Percentiles rank a stretch among this genome's conserved stretches.
Evolutionary conservation across 768 basidiomycete genomes (phyloP).

Genomic region (Tylopilus balloui): DNA sequence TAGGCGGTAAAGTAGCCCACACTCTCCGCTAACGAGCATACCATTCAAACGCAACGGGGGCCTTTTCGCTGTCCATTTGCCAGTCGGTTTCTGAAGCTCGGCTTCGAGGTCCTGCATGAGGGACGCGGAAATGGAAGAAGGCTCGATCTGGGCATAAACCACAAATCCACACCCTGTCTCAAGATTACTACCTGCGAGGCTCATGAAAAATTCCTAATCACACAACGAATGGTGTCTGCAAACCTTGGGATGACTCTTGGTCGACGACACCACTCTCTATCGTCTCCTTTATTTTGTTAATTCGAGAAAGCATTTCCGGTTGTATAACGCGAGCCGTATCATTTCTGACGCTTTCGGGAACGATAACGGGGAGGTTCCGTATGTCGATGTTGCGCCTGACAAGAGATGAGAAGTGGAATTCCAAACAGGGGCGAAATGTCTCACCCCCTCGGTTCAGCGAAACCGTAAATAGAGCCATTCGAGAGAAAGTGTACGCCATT

Average conservation of each 20-base stretch:
- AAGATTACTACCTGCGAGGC: constrained; percentile 39
- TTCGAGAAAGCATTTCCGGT: constrained; percentile 55
- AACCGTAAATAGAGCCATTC: constrained; percentile 74
- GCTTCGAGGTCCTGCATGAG: constrained; percentile 68
- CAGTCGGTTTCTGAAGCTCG: constrained; percentile 72
- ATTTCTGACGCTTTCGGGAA: constrained; percentile 52
- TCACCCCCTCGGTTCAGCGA: constrained; percentile 62
- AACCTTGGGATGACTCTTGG: constrained; percentile 40
- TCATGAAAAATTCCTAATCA: background rate
- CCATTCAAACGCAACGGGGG: constrained; percentile 60
- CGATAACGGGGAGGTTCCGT: constrained; percentile 59
- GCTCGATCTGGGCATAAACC: constrained; percentile 61
- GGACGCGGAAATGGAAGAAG: constrained; percentile 45
- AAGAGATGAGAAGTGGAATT: background rate
- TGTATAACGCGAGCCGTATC: constrained; percentile 55
- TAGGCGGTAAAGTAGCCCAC: constrained; percentile 70
- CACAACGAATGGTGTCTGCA: constrained; percentile 1
- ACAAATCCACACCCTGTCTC: constrained; percentile 59
- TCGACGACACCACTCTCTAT: constrained; percentile 65
- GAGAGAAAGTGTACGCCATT: constrained; percentile 71
- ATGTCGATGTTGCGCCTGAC: constrained; percentile 58
- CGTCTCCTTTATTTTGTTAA: constrained; percentile 54
- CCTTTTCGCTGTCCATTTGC: constrained; percentile 52
- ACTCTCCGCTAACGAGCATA: constrained; percentile 72
- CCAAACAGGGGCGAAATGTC: constrained; percentile 10